phyloP scores from a whole-genome alignment of 495 filamentous ascomycete genomes.

The Choiromyces venosus region DNA sequence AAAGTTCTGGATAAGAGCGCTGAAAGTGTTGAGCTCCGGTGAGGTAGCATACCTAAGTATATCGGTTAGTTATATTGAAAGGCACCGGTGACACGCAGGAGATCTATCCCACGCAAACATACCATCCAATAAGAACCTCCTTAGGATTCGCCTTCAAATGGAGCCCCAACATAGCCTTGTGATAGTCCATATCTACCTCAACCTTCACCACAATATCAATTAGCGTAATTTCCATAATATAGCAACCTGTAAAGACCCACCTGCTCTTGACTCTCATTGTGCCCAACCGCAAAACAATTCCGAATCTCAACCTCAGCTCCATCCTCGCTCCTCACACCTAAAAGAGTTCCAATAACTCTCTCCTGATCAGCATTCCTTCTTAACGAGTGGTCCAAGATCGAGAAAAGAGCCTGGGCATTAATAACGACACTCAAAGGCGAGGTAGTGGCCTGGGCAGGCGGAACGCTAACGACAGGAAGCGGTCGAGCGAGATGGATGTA shows the following conservation, averaged over 20 bases:
- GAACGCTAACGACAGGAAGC: constrained; percentile 70
- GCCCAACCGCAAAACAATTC: constrained; percentile 92
- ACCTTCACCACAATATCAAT: constrained; percentile 47
- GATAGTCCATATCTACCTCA: constrained; percentile 99
- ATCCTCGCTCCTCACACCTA: constrained; percentile 89
- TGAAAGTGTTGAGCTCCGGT: constrained; percentile 93
- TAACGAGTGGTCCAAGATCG: constrained; percentile 92
- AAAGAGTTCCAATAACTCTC: constrained; percentile 89
- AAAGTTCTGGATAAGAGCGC: constrained; percentile 98
- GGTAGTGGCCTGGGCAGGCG: constrained; percentile 59
- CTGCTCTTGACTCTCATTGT: constrained; percentile 96
- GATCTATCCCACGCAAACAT: background rate
- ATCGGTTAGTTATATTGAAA: background rate
- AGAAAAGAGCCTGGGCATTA: constrained; percentile 93
- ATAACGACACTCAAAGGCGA: constrained; percentile 87
- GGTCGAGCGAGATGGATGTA: constrained; percentile 94
- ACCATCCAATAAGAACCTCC: constrained; percentile 90
- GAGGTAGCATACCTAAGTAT: constrained; percentile 72
- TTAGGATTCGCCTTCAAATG: constrained; percentile 90
- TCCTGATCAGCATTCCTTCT: constrained; percentile 84
- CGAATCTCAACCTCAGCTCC: constrained; percentile 91
- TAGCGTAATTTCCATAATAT: background rate
- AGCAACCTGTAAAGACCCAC: constrained; percentile 11
- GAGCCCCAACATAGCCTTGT: constrained; percentile 94
- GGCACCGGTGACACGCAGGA: background rate